A percentile compares a stretch with the other conserved stretches of the same genome.
These are phyloP conservation scores for Aspergillus flavus DNA, from an alignment of 2,329 filamentous ascomycete species.

Conservation along the genomic window DNA sequence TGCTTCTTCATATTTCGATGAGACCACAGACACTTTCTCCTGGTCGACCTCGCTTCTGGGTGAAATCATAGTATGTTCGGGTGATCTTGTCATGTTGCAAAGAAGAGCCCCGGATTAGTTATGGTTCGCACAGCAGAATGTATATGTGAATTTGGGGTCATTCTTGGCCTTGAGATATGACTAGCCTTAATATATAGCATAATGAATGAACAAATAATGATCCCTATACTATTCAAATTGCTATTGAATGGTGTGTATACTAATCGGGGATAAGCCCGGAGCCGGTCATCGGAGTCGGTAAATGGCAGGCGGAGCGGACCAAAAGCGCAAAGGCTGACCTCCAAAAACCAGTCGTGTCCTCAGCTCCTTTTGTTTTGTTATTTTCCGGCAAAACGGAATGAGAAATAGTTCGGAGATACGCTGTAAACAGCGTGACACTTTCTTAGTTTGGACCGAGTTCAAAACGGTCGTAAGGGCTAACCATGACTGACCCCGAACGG, in stretches of 20 bases:
- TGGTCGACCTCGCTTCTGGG: not conserved
- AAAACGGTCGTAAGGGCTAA: not conserved
- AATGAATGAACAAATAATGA: not conserved
- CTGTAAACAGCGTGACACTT: not conserved
- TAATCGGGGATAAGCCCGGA: not conserved
- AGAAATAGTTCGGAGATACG: not conserved
- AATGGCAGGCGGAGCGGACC: constrained; percentile 28
- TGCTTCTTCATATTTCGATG: constrained; percentile 30
- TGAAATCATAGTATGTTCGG: not conserved
- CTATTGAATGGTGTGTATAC: not conserved
- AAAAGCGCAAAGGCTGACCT: constrained; percentile 24
- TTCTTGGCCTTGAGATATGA: not conserved
- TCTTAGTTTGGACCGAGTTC: not conserved
- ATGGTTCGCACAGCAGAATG: not conserved
- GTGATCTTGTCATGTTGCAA: not conserved
- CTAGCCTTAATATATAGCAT: not conserved
- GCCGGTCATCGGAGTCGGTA: constrained; percentile 22
- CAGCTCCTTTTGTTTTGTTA: not conserved
- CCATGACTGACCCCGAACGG: constrained; percentile 33
- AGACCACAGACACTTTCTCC: not conserved
- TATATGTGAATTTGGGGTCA: no score
- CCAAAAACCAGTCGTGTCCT: not conserved
- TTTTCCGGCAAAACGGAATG: not conserved
- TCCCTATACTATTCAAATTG: not conserved
- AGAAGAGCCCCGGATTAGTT: not conserved